Conservation (phyloP, 140 eudicot genomes). For the Oenanthe javanica region DNA sequence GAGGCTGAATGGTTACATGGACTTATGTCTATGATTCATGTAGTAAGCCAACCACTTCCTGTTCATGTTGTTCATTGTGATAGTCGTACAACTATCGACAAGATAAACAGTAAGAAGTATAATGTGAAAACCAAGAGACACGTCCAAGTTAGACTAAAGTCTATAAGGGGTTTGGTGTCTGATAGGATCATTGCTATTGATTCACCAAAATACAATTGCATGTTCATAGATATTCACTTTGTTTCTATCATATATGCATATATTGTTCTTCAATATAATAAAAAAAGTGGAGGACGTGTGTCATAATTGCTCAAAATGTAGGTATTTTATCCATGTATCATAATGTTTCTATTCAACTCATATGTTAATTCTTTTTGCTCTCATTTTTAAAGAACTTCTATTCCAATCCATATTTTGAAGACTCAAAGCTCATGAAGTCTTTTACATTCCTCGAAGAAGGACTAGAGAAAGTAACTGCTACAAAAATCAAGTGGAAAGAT, state of each 20-base stretch:
- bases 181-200: too few species aligned
- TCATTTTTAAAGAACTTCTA: slow-evolving; percentile 43
- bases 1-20: too few species aligned
- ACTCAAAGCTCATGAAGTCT: slow-evolving; percentile 80
- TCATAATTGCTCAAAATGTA: neutral
- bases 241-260: neutral
- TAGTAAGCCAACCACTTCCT: too few species aligned
- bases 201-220: neutral
- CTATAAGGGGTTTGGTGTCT: too few species aligned
- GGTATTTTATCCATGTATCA: neutral
- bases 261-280: neutral
- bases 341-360: neutral
- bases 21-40: too few species aligned
- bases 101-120: too few species aligned
- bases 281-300: neutral
- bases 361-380: neutral
- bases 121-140: too few species aligned
- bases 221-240: neutral
- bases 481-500: slow-evolving; percentile 90
- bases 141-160: too few species aligned
- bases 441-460: slow-evolving; percentile 84
- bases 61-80: too few species aligned
- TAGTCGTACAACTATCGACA: too few species aligned
- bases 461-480: slow-evolving; percentile 57
- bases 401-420: slow-evolving; percentile 74